Conservation (phyloP, 495 filamentous ascomycete genomes). For the Terfezia claveryi region DNA sequence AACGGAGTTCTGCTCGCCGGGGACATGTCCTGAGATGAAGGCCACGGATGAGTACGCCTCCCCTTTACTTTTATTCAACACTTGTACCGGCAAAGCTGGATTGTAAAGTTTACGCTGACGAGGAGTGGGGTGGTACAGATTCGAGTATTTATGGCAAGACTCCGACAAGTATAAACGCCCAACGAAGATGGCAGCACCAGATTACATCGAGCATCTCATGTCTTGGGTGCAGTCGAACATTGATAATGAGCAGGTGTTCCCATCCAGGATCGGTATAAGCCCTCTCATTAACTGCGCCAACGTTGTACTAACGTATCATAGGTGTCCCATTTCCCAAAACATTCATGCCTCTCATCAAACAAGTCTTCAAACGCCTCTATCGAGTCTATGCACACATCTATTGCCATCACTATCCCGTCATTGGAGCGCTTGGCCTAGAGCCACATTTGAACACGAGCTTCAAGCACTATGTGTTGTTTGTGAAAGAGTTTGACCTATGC, state of each 20-base stretch:
- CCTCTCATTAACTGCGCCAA: neutral
- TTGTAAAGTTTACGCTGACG: too few relatives aligned
- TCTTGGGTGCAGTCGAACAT: slow-evolving; percentile 87
- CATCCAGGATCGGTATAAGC: slow-evolving; percentile 54
- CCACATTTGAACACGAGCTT: slow-evolving; percentile 97
- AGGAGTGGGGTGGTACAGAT: slow-evolving; percentile 27
- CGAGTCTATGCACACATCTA: slow-evolving; percentile 98
- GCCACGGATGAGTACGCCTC: slow-evolving; percentile 84
- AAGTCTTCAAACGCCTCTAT: slow-evolving; percentile 96
- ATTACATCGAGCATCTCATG: slow-evolving; percentile 96
- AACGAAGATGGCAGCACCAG: slow-evolving; percentile 92
- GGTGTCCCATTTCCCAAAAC: slow-evolving; percentile 89
- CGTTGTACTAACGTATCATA: slow-evolving; percentile 14
- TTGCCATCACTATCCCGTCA: slow-evolving; percentile 96
- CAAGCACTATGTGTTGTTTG: slow-evolving; percentile 83
- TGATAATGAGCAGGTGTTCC: slow-evolving; percentile 87
- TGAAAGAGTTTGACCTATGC: slow-evolving; percentile 62
- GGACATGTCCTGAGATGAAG: slow-evolving; percentile 97
- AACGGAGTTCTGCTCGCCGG: slow-evolving; percentile 95
- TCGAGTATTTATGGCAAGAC: slow-evolving; percentile 98
- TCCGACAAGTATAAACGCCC: slow-evolving; percentile 76
- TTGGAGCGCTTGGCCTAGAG: slow-evolving; percentile 84
- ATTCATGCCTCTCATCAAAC: slow-evolving; percentile 65
- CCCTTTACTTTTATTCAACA: neutral
- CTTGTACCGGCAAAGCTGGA: neutral